These are phyloP conservation scores for Coelastrella sp. DNA, from an alignment of 139 green algal genomes.

Conservation along the genomic window DNA sequence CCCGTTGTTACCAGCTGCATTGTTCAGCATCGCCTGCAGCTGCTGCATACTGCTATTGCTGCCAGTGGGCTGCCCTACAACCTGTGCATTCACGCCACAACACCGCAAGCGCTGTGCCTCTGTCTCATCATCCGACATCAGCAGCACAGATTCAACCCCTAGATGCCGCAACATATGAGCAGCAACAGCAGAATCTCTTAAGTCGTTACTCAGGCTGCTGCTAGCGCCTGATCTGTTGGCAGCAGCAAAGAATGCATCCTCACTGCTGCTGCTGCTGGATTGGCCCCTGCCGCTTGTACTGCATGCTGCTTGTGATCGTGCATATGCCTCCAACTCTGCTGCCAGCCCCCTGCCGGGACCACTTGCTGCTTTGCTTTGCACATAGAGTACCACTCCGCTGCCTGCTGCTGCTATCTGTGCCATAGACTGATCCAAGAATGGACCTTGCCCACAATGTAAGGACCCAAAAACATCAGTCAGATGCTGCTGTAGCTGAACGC, in stretches of 20 bases:
- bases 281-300: slow-evolving; percentile 24
- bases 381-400: slow-evolving; percentile 73
- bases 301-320: slow-evolving; percentile 17
- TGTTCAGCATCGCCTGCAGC: slow-evolving; percentile 37
- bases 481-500: slow-evolving; percentile 58
- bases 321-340: slow-evolving; percentile 54
- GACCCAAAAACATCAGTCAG: slow-evolving; percentile 66
- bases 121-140: slow-evolving; percentile 18
- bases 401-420: slow-evolving; percentile 52
- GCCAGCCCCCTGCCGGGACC: slow-evolving; percentile 40
- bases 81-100: slow-evolving; percentile 9
- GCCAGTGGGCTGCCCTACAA: background rate
- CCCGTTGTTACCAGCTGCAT: background rate
- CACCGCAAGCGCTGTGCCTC: slow-evolving; percentile 30
- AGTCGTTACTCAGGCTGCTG: slow-evolving; percentile 29
- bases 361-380: slow-evolving; percentile 46
- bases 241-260: background rate
- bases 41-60: slow-evolving; percentile 27
- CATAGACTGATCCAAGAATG: slow-evolving; percentile 66
- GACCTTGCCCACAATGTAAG: slow-evolving; percentile 33
- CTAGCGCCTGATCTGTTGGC: slow-evolving; percentile 24
- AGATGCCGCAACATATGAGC: slow-evolving; percentile 69
- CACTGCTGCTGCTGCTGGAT: no score
- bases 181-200: slow-evolving; percentile 57
- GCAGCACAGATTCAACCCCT: slow-evolving; percentile 34